Conservation (phyloP, 2,329 filamentous ascomycete genomes). For the Aspergillus puulaauensis region DNA sequence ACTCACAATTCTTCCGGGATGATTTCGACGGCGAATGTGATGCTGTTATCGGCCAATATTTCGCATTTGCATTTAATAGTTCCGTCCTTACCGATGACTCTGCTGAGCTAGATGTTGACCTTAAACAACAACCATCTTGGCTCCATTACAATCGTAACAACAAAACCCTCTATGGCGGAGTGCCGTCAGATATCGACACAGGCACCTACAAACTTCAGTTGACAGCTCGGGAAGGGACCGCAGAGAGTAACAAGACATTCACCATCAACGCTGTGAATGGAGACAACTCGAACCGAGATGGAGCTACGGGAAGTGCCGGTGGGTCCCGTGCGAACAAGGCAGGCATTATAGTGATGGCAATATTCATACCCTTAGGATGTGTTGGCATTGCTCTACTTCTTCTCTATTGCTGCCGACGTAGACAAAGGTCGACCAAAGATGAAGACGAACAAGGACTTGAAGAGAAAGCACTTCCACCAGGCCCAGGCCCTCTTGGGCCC, state of each 20-base stretch:
- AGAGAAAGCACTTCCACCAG: conserved; percentile 23
- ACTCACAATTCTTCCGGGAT: conserved; percentile 45
- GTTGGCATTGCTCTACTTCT: conserved; percentile 29
- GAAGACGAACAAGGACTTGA: conserved; percentile 24
- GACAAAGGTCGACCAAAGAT: conserved; percentile 24
- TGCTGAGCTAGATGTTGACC: conserved; percentile 44
- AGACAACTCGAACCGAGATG: conserved; percentile 14
- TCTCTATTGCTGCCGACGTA: conserved; percentile 36
- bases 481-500: conserved; percentile 21
- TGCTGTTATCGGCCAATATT: conserved; percentile 50
- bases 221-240: conserved; percentile 41
- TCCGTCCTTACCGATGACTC: conserved; percentile 42
- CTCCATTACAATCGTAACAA: conserved; percentile 49
- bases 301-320: conserved; percentile 19
- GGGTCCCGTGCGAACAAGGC: conserved; percentile 30
- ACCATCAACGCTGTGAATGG: conserved; percentile 36
- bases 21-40: conserved; percentile 47
- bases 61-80: conserved; percentile 49
- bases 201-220: conserved; percentile 44
- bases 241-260: conserved; percentile 46
- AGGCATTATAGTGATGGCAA: conserved; percentile 37
- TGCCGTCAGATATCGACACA: conserved; percentile 43
- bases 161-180: conserved; percentile 49
- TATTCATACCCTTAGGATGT: conserved; percentile 35
- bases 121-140: conserved; percentile 47